Percentiles rank a stretch among this genome's conserved stretches.
phyloP scores from a whole-genome alignment of 257 asterid genomes.

The Ocimum tenuiflorum region DNA sequence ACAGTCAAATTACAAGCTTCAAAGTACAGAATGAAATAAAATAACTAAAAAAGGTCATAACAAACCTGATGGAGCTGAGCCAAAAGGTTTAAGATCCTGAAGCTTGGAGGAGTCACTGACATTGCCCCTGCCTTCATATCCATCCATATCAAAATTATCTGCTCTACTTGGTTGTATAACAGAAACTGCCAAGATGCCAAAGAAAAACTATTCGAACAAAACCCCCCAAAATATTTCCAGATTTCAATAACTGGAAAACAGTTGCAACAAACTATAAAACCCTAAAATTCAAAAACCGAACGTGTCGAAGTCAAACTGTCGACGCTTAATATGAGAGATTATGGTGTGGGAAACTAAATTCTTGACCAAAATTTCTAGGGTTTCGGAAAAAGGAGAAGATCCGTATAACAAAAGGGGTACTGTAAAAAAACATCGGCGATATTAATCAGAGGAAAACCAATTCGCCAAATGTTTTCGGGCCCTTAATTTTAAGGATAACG shows the following conservation, averaged over 20 bases:
- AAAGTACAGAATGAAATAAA: constrained; percentile 3
- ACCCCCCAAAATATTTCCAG: constrained; percentile 15
- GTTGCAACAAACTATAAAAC: constrained; percentile 5
- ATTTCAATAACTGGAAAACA: constrained; percentile 12
- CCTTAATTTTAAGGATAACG: constrained; percentile 18
- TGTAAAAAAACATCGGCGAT: constrained; percentile 6
- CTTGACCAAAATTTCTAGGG: constrained; percentile 32
- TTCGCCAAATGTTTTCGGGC: constrained; percentile 6
- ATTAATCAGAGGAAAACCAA: neutral
- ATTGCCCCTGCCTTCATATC: constrained; percentile 51
- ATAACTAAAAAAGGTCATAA: neutral
- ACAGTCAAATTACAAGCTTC: constrained; percentile 13
- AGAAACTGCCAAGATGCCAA: constrained; percentile 14
- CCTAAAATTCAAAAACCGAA: constrained; percentile 16
- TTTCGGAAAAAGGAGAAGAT: constrained; percentile 28
- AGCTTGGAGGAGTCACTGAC: constrained; percentile 30
- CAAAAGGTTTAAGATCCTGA: constrained; percentile 50
- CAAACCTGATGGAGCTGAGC: constrained; percentile 61
- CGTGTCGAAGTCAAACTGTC: constrained; percentile 21
- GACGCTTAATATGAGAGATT: constrained; percentile 17
- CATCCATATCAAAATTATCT: constrained; percentile 49
- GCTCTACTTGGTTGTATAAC: constrained; percentile 13
- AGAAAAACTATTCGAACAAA: constrained; percentile 3
- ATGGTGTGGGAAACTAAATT: constrained; percentile 16
- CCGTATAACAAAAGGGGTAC: constrained; percentile 19